Evolutionary conservation across 495 filamentous ascomycete genomes (phyloP).

Genomic region (Aspergillus egyptiacus): DNA sequence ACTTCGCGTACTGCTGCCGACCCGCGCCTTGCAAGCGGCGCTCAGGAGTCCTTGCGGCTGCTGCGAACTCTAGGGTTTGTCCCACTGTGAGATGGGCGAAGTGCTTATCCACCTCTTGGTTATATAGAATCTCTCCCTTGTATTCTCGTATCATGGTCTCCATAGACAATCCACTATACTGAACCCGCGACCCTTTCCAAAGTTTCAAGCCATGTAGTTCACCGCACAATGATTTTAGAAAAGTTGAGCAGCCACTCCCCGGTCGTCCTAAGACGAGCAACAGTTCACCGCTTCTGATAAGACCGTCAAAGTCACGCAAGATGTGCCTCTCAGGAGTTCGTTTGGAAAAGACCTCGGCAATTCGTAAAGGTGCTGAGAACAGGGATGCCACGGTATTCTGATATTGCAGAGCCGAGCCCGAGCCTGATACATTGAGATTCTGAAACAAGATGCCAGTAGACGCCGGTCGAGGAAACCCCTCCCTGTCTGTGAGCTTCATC

Average conservation of each 20-base stretch:
- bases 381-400: constrained; percentile 51
- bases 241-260: constrained; percentile 41
- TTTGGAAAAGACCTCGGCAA: constrained; percentile 38
- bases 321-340: constrained; percentile 35
- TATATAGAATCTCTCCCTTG: constrained; percentile 60
- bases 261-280: constrained; percentile 41
- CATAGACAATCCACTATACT: constrained; percentile 49
- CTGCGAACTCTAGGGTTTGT: constrained; percentile 60
- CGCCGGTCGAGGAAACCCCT: constrained; percentile 35
- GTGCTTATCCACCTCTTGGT: constrained; percentile 59
- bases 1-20: constrained; percentile 35
- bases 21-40: constrained; percentile 39
- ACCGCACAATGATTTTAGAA: constrained; percentile 36
- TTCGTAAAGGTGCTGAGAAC: constrained; percentile 42
- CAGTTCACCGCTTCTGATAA: constrained; percentile 34
- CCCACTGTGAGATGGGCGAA: constrained; percentile 63
- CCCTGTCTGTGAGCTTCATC: constrained; percentile 36
- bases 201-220: constrained; percentile 37
- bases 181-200: constrained; percentile 38
- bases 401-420: constrained; percentile 48
- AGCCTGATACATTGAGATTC: constrained; percentile 50
- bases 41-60: constrained; percentile 47
- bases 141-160: constrained; percentile 51
- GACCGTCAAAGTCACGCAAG: constrained; percentile 36
- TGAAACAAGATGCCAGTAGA: constrained; percentile 44